These are phyloP conservation scores for Begonia masoniana DNA, from an alignment of 306 rosid genomes.

Conservation along the genomic window DNA sequence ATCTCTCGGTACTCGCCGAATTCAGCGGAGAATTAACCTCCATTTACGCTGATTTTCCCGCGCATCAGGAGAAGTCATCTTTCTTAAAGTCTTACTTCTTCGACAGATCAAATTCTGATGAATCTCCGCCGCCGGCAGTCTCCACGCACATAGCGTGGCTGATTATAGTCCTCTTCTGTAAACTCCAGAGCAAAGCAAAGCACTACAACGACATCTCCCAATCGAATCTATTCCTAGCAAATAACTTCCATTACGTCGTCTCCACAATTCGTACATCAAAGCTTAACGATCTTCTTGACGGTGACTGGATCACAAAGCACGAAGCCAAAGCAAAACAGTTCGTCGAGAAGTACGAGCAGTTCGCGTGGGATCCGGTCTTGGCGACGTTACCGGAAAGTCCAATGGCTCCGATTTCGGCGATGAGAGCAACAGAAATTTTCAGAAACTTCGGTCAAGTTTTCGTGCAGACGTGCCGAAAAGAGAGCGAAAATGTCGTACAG, in stretches of 20 bases:
- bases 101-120: slow-evolving; percentile 17
- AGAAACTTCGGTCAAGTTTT: slow-evolving; percentile 32
- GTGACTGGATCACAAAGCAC: slow-evolving; percentile 40
- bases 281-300: slow-evolving; percentile 42
- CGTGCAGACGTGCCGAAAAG: slow-evolving; percentile 34
- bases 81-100: slow-evolving; percentile 25
- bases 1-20: slow-evolving; percentile 25
- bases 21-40: slow-evolving; percentile 27
- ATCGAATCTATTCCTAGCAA: slow-evolving; percentile 47
- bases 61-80: slow-evolving; percentile 3
- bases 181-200: slow-evolving; percentile 48
- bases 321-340: slow-evolving; percentile 33
- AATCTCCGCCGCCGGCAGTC: slow-evolving; percentile 9
- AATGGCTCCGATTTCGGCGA: slow-evolving; percentile 13
- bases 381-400: slow-evolving; percentile 42
- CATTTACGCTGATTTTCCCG: slow-evolving; percentile 33
- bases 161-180: slow-evolving; percentile 47
- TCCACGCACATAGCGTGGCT: slow-evolving; percentile 34
- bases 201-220: slow-evolving; percentile 39
- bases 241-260: slow-evolving; percentile 43
- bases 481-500: slow-evolving; percentile 21
- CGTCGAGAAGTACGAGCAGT: slow-evolving; percentile 25
- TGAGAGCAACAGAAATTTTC: slow-evolving; percentile 34
- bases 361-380: slow-evolving; percentile 45
- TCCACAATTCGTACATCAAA: slow-evolving; percentile 34